Evolutionary conservation across 495 filamentous ascomycete genomes (phyloP), one percentile per base, ranked within the genome.

Genomic region (Penicillium robsamsonii): DNA sequence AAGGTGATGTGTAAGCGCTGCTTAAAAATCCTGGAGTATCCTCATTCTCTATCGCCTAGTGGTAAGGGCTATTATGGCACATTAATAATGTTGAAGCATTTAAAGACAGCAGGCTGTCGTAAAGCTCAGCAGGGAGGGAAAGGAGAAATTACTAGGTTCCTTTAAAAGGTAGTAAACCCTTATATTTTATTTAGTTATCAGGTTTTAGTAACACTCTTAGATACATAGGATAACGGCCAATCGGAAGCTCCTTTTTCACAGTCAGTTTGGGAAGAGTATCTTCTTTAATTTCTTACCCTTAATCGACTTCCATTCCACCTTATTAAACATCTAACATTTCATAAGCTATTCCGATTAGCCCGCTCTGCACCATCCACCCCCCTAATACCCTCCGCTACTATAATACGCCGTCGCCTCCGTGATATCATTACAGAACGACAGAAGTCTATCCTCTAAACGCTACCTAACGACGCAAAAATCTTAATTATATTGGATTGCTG

Each of bases 91-190:
- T 33, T 33, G 30, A 50, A 42, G 40, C 35, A 54, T 44, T 22
- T 53, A n/a, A n/a, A n/a, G n/a, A 54, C n/a, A 48, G 10, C 33
- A 2, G n/a, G 35, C 15, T 57, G 13, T 44, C 37, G 18, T 56
- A 52, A 76, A 80, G 10, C 55, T 65, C 0, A 63, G 55, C 33
- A 77, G 44, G 50, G 81, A 81, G 31, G 46, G 9, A 59, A 45
- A 55, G 24, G 13, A 50, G 38, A 27, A 59, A 50, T 43, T 52
- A 46, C 22, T 8, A 40, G 25, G 13, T 37, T 52, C 25, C 33
- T 58, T 46, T 59, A 48, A 41, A 53, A 24, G 27, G 22, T 12
- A 25, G 18, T 31, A 46, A 43, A 35, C 41, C 4, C 38, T 52
- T n/a, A n/a, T n/a, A n/a, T n/a, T 29, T 29, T 30, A 25, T 46